phyloP scores from a whole-genome alignment of 1,284 basidiomycete species.

The Meira nashicola region DNA sequence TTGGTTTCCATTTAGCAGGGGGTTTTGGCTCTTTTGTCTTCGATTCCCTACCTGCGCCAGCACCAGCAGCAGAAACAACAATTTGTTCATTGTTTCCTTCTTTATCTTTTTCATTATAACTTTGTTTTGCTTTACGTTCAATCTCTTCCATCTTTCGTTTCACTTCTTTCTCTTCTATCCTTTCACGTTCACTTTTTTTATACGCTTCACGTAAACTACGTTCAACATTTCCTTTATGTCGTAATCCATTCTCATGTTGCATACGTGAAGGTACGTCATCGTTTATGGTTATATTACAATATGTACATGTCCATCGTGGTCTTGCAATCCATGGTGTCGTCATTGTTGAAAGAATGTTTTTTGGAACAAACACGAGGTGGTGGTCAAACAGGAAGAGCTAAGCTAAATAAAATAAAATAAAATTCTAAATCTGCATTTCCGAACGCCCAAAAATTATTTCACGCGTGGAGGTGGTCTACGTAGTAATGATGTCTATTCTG shows the following conservation, averaged over 20 bases:
- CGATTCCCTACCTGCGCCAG: not conserved
- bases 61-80: not conserved
- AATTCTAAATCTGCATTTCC: not conserved
- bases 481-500: not conserved
- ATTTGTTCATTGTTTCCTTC: not conserved
- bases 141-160: conserved; percentile 78
- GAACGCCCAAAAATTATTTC: not conserved
- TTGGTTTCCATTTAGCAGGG: conserved; percentile 58
- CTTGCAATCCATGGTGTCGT: conserved; percentile 33
- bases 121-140: conserved; percentile 66
- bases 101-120: not conserved
- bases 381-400: not conserved
- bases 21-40: not conserved
- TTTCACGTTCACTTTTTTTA: conserved; percentile 81
- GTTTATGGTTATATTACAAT: conserved; percentile 51
- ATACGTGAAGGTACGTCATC: conserved; percentile 62
- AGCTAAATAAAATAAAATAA: not conserved
- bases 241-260: conserved; percentile 87
- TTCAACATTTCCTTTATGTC: conserved; percentile 91
- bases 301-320: conserved; percentile 50
- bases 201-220: conserved; percentile 85
- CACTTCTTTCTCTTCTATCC: conserved; percentile 79
- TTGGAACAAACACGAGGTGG: not conserved
- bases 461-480: not conserved
- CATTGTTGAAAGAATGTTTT: not conserved